Evolutionary conservation across 1,284 basidiomycete species (phyloP).

Genomic region (Apiotrichum siamense): DNA sequence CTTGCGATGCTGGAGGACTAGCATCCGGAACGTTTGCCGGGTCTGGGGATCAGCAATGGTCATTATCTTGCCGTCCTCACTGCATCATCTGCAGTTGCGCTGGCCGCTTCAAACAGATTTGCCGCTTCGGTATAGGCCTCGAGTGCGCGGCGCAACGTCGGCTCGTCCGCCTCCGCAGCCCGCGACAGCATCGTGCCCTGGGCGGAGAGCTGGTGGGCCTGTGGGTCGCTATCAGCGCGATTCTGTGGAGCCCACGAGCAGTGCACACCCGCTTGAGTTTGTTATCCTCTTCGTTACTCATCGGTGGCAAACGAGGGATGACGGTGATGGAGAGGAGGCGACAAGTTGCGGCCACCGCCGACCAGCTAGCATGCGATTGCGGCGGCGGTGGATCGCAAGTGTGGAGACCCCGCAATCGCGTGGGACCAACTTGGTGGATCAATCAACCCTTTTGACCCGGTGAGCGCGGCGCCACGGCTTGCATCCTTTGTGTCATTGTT

Average conservation of each 20-base stretch:
- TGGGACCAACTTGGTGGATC: too few relatives aligned
- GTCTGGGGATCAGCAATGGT: background rate
- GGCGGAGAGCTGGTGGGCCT: conserved; percentile 43
- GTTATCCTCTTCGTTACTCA: conserved; percentile 18
- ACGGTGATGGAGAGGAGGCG: background rate
- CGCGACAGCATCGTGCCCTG: conserved; percentile 30
- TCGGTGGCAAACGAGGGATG: conserved; percentile 1
- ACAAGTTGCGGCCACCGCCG: background rate
- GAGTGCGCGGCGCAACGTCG: conserved; percentile 26
- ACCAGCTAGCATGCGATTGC: too few relatives aligned
- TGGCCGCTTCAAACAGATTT: conserved; percentile 31
- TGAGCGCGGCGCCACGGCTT: too few relatives aligned
- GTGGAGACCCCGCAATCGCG: too few relatives aligned
- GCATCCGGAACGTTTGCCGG: conserved; percentile 32
- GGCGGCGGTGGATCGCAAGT: background rate
- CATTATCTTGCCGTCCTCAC: conserved; percentile 5
- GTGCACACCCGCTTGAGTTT: conserved; percentile 16
- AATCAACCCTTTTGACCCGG: too few relatives aligned
- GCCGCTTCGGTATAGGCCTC: conserved; percentile 35
- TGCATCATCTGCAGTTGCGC: conserved; percentile 12
- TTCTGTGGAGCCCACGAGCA: background rate
- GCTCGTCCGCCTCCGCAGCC: conserved; percentile 12
- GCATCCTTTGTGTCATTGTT: background rate
- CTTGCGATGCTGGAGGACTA: conserved; percentile 42
- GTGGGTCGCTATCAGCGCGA: conserved; percentile 9